Evolutionary conservation across 2,329 filamentous ascomycete genomes (phyloP), one percentile per base, ranked within the genome.

Genomic region (Pseudogymnoascus sp.): DNA sequence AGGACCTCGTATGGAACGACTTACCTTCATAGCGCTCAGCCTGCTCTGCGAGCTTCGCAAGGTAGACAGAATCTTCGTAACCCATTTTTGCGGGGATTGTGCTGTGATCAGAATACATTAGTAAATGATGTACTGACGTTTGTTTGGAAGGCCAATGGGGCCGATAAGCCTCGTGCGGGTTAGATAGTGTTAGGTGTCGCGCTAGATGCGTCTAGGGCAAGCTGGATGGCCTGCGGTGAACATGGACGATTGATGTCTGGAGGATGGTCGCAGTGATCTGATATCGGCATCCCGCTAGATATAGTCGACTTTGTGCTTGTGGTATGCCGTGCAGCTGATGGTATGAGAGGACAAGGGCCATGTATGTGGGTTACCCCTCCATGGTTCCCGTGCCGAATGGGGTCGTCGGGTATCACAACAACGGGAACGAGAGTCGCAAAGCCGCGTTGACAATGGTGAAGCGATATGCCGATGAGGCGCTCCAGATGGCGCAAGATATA

Each of bases 21-120:
- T 75, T 83, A 98, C 95, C 95, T 85, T 99, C 95, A 82, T 99
- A 99, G 79, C 95, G 93, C 89, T 99, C 95, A 81, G 95, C 95
- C 88, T 99, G 95, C 89, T 99, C 95, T 78, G 95, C 95, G 80
- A 99, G 90, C 92, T 98, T 98, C 82, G 95, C 95, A 79, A 98
- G 89, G 82, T 98, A 98, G 77, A 99, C 95, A 75, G 93, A 93
- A 84, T 98, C 93, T 87, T 98, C 93, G 86, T 96, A 91, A 87
- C 90, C 92, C 93, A 98, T 98, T 84, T 84, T 93, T 84, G 78
- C 80, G 77, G 72, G 73, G 16, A 19, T 56, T 56, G n/a, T 56
- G 46, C 46, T 56, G 46, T 56, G 16, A 33, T 31, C 26, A 56
- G 46, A 56, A 56, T 56, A 56, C 28, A n/a, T 56, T 56, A 56